Evolutionary conservation across 2,329 filamentous ascomycete genomes (phyloP).

Genomic region (Pezicula neosporulosa): DNA sequence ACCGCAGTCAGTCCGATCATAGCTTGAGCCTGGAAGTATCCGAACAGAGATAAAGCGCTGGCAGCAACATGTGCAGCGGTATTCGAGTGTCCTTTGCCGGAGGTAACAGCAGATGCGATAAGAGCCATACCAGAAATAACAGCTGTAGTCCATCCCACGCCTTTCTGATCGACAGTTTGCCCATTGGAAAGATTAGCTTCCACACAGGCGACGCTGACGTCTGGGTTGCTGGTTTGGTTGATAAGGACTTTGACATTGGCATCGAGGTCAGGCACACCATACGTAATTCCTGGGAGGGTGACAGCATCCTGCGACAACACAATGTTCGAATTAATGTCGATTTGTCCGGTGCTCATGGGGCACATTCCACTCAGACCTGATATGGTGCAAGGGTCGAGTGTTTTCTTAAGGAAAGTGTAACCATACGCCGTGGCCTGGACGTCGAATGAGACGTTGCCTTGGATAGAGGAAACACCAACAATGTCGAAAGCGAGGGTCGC

Average conservation of each 20-base stretch:
- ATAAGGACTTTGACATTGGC: conserved; percentile 80
- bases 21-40: conserved; percentile 92
- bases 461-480: conserved; percentile 77
- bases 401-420: conserved; percentile 63
- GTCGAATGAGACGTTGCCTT: conserved; percentile 77
- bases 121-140: conserved; percentile 83
- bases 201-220: conserved; percentile 73
- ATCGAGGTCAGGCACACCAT: conserved; percentile 87
- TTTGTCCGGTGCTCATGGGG: conserved; percentile 83
- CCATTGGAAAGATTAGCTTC: conserved; percentile 87
- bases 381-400: conserved; percentile 71
- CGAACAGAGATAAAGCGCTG: conserved; percentile 86
- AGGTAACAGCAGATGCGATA: conserved; percentile 81
- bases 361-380: conserved; percentile 70
- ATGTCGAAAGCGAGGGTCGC: conserved; percentile 70
- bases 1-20: conserved; percentile 85
- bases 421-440: conserved; percentile 79
- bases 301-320: conserved; percentile 54
- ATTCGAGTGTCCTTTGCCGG: conserved; percentile 87
- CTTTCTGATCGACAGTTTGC: conserved; percentile 84
- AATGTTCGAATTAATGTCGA: conserved; percentile 72
- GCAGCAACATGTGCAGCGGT: conserved; percentile 92
- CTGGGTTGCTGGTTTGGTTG: conserved; percentile 57
- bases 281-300: conserved; percentile 76
- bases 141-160: conserved; percentile 86